These are phyloP conservation scores for Neopestalotiopsis sp. DNA, from an alignment of 2,329 filamentous ascomycete species.

Conservation along the genomic window DNA sequence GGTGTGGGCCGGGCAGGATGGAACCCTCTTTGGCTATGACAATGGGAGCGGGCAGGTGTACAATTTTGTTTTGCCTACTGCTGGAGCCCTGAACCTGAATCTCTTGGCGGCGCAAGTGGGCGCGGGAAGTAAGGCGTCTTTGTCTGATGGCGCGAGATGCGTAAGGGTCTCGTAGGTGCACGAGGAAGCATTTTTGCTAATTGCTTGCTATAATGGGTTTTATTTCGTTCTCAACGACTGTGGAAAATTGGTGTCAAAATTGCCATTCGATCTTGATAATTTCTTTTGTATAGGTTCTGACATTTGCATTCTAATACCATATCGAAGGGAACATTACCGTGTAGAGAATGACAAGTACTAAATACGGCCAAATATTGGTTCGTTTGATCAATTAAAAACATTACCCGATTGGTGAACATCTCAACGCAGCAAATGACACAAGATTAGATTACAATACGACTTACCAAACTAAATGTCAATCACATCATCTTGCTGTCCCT, in stretches of 20 bases:
- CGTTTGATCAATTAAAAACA: neutral
- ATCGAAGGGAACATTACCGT: neutral
- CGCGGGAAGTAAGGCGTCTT: neutral
- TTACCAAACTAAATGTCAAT: neutral
- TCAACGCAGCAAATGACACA: no score
- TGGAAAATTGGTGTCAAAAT: neutral
- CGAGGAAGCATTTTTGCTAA: neutral
- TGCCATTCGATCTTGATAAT: neutral
- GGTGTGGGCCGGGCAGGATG: neutral
- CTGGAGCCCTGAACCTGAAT: neutral
- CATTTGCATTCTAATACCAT: neutral
- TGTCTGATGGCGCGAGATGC: constrained; percentile 2
- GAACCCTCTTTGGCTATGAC: neutral
- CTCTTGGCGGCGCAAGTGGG: neutral
- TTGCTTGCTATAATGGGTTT: neutral
- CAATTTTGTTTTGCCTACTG: neutral
- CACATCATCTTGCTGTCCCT: constrained; percentile 1
- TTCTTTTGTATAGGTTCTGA: neutral
- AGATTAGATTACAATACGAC: no score
- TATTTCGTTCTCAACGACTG: no score
- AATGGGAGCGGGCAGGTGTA: neutral
- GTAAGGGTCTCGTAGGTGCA: neutral
- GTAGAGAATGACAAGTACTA: neutral
- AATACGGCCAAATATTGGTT: neutral
- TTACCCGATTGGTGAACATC: no score